A percentile compares a stretch with the other conserved stretches of the same genome.
Conservation (phyloP, 331 rosid genomes). For the Dryas integrifolia region DNA sequence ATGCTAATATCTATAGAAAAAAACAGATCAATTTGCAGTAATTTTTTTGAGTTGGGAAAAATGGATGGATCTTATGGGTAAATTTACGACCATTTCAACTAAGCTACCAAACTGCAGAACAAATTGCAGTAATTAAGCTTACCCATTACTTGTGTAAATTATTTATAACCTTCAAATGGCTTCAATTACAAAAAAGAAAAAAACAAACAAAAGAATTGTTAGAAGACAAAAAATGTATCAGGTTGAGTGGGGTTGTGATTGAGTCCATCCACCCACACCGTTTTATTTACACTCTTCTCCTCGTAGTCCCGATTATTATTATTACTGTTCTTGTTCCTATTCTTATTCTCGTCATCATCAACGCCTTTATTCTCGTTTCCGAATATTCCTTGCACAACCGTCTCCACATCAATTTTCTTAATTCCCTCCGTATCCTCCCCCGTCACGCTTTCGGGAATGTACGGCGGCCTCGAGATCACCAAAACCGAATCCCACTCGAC, state of each 20-base stretch:
- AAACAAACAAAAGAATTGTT: slow-evolving; percentile 11
- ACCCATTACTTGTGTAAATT: background rate
- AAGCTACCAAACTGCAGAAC: too few species aligned
- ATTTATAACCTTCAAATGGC: background rate
- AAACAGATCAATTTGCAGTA: too few species aligned
- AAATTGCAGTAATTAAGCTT: background rate
- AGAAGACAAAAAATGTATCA: slow-evolving; percentile 48
- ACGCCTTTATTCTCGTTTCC: background rate
- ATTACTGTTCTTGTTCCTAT: background rate
- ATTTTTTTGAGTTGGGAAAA: too few species aligned
- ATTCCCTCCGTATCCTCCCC: slow-evolving; percentile 29
- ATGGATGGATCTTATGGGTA: too few species aligned
- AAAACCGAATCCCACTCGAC: slow-evolving; percentile 61
- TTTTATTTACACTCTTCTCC: slow-evolving; percentile 13
- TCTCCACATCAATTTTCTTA: slow-evolving; percentile 42
- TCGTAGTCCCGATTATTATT: background rate
- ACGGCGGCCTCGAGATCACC: slow-evolving; percentile 63
- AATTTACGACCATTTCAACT: too few species aligned
- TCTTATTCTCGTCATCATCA: slow-evolving; percentile 4
- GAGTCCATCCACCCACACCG: slow-evolving; percentile 29
- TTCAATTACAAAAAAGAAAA: background rate
- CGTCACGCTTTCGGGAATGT: slow-evolving; percentile 42
- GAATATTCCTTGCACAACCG: slow-evolving; percentile 55
- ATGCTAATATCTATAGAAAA: too few species aligned
- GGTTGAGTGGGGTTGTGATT: slow-evolving; percentile 23